Evolutionary conservation across 805 yeast species (phyloP).

Genomic region (Yarrowia porcina): DNA sequence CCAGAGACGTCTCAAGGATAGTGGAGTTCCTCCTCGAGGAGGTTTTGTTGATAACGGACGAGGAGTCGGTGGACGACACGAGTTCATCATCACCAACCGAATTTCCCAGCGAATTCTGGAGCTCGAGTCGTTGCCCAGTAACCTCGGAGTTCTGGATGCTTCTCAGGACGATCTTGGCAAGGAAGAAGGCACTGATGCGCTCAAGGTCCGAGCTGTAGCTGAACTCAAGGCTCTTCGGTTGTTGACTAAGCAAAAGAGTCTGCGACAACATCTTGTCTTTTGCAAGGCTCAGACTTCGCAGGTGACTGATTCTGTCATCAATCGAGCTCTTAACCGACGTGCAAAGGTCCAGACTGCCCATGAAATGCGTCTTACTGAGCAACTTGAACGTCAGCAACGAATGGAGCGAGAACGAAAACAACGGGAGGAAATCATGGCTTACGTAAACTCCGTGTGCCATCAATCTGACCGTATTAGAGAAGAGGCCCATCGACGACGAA

Average conservation of each 20-base stretch:
- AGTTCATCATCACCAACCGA: slow-evolving; percentile 44
- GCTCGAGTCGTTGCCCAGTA: slow-evolving; percentile 41
- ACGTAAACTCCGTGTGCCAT: slow-evolving; percentile 33
- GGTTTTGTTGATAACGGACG: slow-evolving; percentile 26
- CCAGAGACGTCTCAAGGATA: slow-evolving; percentile 25
- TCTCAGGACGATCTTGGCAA: slow-evolving; percentile 33
- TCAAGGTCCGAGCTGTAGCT: slow-evolving; percentile 40
- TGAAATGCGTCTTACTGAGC: slow-evolving; percentile 64
- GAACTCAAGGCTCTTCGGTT: slow-evolving; percentile 68
- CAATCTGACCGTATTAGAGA: slow-evolving; percentile 35
- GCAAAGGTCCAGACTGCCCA: slow-evolving; percentile 55
- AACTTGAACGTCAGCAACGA: slow-evolving; percentile 43
- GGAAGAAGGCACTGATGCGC: slow-evolving; percentile 40
- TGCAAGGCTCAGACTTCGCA: slow-evolving; percentile 72
- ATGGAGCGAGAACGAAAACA: slow-evolving; percentile 42
- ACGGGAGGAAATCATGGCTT: slow-evolving; percentile 37
- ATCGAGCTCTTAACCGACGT: slow-evolving; percentile 84
- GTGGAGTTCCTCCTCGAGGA: slow-evolving; percentile 28
- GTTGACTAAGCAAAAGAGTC: slow-evolving; percentile 76
- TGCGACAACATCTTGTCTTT: slow-evolving; percentile 75
- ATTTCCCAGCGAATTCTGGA: slow-evolving; percentile 46
- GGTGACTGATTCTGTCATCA: slow-evolving; percentile 50
- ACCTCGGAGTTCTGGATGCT: slow-evolving; percentile 37
- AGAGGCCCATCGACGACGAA: slow-evolving; percentile 30
- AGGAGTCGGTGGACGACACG: slow-evolving; percentile 38